These are phyloP conservation scores for Ceratobasidium sp. DNA, from an alignment of 1,284 basidiomycete genomes.

Conservation along the genomic window DNA sequence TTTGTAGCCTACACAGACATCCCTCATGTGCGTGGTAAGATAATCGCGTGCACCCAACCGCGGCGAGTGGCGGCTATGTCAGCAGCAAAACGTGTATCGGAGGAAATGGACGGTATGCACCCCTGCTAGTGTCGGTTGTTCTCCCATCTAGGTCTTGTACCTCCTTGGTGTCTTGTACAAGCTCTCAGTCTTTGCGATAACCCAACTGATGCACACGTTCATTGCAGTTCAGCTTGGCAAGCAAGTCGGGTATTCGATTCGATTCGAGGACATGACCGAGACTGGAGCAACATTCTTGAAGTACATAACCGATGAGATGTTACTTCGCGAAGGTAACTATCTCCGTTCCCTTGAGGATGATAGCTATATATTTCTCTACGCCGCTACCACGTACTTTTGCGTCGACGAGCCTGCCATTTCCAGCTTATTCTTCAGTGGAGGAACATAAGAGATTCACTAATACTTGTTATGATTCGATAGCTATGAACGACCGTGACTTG, in stretches of 20 bases:
- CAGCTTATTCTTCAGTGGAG: neutral
- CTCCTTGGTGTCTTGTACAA: constrained; percentile 57
- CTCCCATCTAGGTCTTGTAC: neutral
- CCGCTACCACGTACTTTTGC: neutral
- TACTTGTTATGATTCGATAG: constrained; percentile 83
- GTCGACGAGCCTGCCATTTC: neutral
- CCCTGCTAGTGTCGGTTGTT: neutral
- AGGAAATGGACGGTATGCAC: constrained; percentile 97
- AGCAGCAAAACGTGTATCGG: constrained; percentile 97
- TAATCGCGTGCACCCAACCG: constrained; percentile 98
- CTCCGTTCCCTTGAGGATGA: neutral
- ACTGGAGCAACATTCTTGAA: constrained; percentile 92
- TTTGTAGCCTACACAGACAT: constrained; percentile 95
- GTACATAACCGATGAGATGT: constrained; percentile 99
- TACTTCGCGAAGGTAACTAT: constrained; percentile 49
- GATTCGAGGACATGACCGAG: constrained; percentile 98
- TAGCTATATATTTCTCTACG: neutral
- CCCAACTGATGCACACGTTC: constrained; percentile 7
- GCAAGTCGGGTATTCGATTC: constrained; percentile 98
- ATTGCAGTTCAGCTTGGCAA: constrained; percentile 85
- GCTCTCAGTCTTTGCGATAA: constrained; percentile 76
- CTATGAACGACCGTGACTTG: constrained; percentile 95
- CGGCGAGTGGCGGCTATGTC: constrained; percentile 98
- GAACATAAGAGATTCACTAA: neutral
- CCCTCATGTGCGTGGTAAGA: constrained; percentile 87